Base-by-base conservation (phyloP, 106 monocot species). In the Platanthera guangdongensis region DNA sequence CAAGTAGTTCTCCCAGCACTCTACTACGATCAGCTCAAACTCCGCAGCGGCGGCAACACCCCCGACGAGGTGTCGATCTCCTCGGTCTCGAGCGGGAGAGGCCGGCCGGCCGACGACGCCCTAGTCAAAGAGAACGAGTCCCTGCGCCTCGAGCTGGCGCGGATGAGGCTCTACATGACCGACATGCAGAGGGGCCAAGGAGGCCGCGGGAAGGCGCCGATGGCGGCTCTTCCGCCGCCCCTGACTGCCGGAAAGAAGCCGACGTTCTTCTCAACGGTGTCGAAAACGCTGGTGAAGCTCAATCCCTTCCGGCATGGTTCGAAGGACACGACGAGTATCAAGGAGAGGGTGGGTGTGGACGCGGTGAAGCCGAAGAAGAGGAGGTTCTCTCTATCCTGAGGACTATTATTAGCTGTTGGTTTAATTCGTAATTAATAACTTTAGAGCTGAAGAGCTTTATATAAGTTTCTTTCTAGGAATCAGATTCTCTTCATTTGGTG, bases 11-110 rank as follows among this genome's bases (percentile, higher is more conserved):
- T 97, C 28, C 92, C 87, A 19, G 87, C 87, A 10, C 87, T 97
- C 70, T 93, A 91, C 81, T 93, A 89, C 78, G 96, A 97, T 82
- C 86, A 94, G 81, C 89, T 97, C 72, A 87, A 93, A 45, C 78
- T 97, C 6, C 84, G 93, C 15, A 88, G 93, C 78, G 77, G 81
- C 49, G 12, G 10, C 22, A 4, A 39, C 39, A 39, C 70, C 70
- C 50, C 72, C 16, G 67, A 18, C 7, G 69, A 72, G 14, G 11
- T 53, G 54, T 0, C 71, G 45, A 2, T 67, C 2, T 51, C 60
- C 7, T 51, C 62, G 14, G 70, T 7, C 54, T 32, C 13, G 47
- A 60, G 72, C 25, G 10, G 84, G 54, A 68, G 50, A 11, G 50
- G 64, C 72, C 59, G 73, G 16, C 39, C 39, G 39, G 82, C 45